phyloP scores from a whole-genome alignment of 192 early-diverging fungal species.

The Podila epigama region DNA sequence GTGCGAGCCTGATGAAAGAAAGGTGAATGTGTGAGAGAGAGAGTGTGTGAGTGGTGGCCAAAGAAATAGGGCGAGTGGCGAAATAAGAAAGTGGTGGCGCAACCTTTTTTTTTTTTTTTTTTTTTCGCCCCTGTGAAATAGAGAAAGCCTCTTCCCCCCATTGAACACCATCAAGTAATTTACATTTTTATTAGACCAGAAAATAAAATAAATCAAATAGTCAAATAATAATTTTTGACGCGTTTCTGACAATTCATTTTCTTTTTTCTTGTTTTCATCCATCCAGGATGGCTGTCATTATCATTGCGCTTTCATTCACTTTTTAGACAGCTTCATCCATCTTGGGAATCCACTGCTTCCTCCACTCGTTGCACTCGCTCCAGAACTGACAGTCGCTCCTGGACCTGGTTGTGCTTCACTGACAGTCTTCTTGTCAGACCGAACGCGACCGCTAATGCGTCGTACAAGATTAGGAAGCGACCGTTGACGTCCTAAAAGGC shows the following conservation, averaged over 20 bases:
- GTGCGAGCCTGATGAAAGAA: not conserved
- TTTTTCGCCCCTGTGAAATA: not conserved
- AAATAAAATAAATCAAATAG: too few relatives aligned
- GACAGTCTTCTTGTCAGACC: not conserved
- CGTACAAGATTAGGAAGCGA: not conserved
- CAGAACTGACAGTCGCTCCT: not conserved
- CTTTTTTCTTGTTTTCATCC: not conserved
- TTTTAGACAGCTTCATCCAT: not conserved
- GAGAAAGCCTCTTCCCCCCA: too few relatives aligned
- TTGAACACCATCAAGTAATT: too few relatives aligned
- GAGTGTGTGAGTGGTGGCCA: not conserved
- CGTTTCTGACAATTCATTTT: too few relatives aligned
- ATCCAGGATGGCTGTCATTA: too few relatives aligned
- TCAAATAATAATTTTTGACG: too few relatives aligned
- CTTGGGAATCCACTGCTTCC: not conserved
- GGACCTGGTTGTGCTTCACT: not conserved
- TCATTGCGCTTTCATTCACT: too few relatives aligned
- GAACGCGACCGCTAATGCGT: not conserved
- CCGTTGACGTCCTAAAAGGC: not conserved
- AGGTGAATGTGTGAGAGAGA: not conserved
- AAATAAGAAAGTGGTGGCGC: conserved; percentile 1
- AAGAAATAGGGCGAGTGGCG: not conserved
- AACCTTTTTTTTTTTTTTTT: too few relatives aligned
- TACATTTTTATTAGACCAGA: too few relatives aligned
- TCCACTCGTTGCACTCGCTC: not conserved